phyloP scores from a whole-genome alignment of 2,329 filamentous ascomycete genomes.

The Trichoderma pleuroti region DNA sequence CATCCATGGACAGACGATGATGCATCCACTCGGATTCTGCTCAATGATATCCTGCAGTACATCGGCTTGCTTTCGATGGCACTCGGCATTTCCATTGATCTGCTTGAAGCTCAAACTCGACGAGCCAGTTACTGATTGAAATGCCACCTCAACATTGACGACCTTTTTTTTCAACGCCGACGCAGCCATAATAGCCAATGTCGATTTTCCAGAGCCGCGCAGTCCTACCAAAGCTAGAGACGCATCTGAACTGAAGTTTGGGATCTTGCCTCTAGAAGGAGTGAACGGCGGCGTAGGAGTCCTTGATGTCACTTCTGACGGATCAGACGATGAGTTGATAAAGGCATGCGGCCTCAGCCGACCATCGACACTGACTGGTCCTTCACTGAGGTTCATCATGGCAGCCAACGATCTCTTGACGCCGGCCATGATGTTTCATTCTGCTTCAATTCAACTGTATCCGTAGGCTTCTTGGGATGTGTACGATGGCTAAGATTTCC shows the following conservation, averaged over 20 bases:
- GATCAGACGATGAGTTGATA: not conserved
- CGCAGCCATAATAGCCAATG: conserved; percentile 10
- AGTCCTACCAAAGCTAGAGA: conserved; percentile 1
- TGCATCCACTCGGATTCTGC: conserved; percentile 4
- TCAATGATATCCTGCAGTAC: not conserved
- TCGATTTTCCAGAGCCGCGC: conserved; percentile 11
- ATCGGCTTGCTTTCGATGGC: not conserved
- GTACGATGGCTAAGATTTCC: not conserved
- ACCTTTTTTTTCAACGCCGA: conserved; percentile 11
- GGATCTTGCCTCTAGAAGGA: not conserved
- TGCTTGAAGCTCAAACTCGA: conserved; percentile 8
- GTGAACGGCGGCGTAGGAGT: conserved; percentile 6
- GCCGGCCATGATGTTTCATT: conserved; percentile 13
- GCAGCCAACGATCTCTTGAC: conserved; percentile 9
- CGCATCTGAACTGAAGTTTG: conserved; percentile 4
- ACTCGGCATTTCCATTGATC: not conserved
- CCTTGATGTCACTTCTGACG: not conserved
- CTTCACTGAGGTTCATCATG: conserved; percentile 1
- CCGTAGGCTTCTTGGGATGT: not conserved
- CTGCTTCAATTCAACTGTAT: not conserved
- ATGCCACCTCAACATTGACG: conserved; percentile 4
- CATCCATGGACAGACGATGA: conserved; percentile 15
- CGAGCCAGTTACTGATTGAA: not conserved
- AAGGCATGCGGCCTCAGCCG: not conserved
- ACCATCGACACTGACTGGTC: not conserved